These are phyloP conservation scores for Heritiera fomes DNA, from an alignment of 345 rosid species.

Conservation along the genomic window DNA sequence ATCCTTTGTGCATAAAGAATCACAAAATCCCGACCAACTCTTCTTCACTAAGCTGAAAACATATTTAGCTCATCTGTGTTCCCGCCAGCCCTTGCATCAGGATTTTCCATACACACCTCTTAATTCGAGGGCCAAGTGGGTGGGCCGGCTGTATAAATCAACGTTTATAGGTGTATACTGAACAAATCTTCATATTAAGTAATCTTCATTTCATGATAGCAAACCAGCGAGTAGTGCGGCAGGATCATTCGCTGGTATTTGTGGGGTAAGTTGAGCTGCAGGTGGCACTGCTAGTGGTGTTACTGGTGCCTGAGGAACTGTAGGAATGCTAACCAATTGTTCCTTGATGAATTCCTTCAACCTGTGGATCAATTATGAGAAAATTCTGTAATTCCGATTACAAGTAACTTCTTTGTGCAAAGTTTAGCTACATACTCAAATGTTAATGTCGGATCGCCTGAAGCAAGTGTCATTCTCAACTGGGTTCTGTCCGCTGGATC, in stretches of 20 bases:
- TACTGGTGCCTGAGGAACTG: conserved; percentile 48
- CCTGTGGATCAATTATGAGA: conserved; percentile 50
- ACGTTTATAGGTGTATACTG: conserved; percentile 32
- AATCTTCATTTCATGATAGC: conserved; percentile 41
- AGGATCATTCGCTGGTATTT: conserved; percentile 61
- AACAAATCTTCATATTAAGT: conserved; percentile 40
- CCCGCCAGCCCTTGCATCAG: conserved; percentile 50
- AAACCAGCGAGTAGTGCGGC: conserved; percentile 89
- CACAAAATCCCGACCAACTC: conserved; percentile 47
- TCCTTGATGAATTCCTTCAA: conserved; percentile 94
- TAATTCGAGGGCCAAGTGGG: conserved; percentile 29
- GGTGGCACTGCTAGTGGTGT: conserved; percentile 46
- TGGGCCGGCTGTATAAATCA: conserved; percentile 41
- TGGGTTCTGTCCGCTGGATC: conserved; percentile 99
- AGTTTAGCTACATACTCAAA: conserved; percentile 63
- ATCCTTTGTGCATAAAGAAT: conserved; percentile 56
- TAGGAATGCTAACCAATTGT: conserved; percentile 62
- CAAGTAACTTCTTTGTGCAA: background rate
- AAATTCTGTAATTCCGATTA: background rate
- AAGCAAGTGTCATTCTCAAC: conserved; percentile 89
- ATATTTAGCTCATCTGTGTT: conserved; percentile 28
- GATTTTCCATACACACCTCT: conserved; percentile 31
- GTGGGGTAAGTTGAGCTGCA: conserved; percentile 49
- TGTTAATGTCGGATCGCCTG: conserved; percentile 85
- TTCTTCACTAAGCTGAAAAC: conserved; percentile 26